phyloP scores from a whole-genome alignment of 768 basidiomycete genomes.

The Paxillus involutus region DNA sequence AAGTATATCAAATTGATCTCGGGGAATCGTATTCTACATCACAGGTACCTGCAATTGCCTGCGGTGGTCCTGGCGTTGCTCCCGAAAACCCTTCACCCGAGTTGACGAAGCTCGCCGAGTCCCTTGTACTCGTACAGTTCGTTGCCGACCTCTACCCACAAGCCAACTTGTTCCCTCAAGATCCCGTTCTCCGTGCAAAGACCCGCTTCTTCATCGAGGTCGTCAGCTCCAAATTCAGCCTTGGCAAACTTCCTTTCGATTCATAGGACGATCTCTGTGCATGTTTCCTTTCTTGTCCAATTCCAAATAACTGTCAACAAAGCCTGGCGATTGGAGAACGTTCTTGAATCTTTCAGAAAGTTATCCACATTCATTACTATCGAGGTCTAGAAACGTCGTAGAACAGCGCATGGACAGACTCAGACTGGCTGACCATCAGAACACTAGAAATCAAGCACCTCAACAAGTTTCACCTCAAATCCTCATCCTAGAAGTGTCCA shows the following conservation, averaged over 20 bases:
- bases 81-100: slow-evolving; percentile 59
- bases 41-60: slow-evolving; percentile 42
- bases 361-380: background rate
- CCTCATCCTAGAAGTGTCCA: background rate
- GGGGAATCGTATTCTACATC: background rate
- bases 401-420: no score
- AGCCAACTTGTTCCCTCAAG: slow-evolving; percentile 48
- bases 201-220: slow-evolving; percentile 65
- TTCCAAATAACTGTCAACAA: no score
- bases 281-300: no score
- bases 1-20: slow-evolving; percentile 57
- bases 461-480: no score
- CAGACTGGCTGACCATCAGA: no score
- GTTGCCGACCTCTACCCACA: slow-evolving; percentile 57
- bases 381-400: no score
- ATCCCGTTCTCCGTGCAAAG: slow-evolving; percentile 56
- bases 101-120: slow-evolving; percentile 62
- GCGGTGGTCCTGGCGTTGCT: slow-evolving; percentile 57
- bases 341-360: background rate
- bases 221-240: slow-evolving; percentile 44
- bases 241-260: no score
- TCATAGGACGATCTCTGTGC: no score
- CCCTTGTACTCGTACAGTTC: slow-evolving; percentile 65
- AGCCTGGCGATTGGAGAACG: background rate
- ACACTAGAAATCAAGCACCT: no score